These are phyloP conservation scores for Leccinum obscurum DNA, from an alignment of 768 basidiomycete species.

Conservation along the genomic window DNA sequence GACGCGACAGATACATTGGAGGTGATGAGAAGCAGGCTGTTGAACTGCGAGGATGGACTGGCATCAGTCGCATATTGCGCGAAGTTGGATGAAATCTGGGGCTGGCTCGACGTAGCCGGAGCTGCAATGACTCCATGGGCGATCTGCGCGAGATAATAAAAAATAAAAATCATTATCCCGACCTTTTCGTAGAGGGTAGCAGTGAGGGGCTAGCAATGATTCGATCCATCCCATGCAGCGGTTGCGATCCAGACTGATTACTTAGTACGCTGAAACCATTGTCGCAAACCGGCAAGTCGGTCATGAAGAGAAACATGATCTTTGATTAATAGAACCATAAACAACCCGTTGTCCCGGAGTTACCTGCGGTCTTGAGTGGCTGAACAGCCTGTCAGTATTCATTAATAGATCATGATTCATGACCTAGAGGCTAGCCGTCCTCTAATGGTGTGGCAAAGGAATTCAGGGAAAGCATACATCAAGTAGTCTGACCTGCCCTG, in stretches of 20 bases:
- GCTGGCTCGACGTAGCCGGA: slow-evolving; percentile 12
- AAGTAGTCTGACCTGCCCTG: not conserved
- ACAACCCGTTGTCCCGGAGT: not conserved
- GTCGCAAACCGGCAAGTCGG: slow-evolving; percentile 8
- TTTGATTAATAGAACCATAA: not conserved
- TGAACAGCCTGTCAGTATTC: not conserved
- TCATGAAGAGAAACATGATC: not conserved
- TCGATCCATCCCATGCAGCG: not conserved
- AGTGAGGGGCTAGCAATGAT: not conserved
- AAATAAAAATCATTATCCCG: slow-evolving; percentile 8
- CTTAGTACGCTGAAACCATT: not conserved
- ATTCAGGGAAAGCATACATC: not conserved
- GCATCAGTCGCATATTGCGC: not conserved
- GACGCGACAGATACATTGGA: not conserved
- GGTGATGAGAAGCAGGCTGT: not conserved
- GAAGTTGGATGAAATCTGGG: not conserved
- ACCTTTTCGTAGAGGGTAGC: not conserved
- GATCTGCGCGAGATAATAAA: slow-evolving; percentile 21
- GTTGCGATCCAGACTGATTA: slow-evolving; percentile 11
- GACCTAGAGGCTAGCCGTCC: not conserved
- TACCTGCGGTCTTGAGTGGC: not conserved
- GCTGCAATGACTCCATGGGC: slow-evolving; percentile 8
- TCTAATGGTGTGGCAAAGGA: not conserved
- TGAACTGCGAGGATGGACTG: not conserved
- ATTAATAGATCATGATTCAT: not conserved